Conservation (phyloP, 257 asterid species). For the Solanum tarapatanum region DNA sequence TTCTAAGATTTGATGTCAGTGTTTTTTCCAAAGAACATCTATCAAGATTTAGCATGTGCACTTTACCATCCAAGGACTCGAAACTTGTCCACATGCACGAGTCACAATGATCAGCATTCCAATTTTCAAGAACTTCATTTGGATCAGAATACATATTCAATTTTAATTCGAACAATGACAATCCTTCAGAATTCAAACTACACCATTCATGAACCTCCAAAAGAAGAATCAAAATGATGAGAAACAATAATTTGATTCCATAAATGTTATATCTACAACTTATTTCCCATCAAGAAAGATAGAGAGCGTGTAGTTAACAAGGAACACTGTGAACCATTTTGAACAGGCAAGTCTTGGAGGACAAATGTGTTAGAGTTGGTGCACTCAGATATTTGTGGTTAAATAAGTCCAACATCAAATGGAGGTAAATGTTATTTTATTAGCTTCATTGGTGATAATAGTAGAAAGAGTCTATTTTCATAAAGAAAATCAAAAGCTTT, state of each 20-base stretch:
- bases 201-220: constrained; percentile 27
- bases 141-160: constrained; percentile 52
- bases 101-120: constrained; percentile 49
- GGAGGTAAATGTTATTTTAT: too few species aligned
- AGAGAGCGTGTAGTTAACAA: too few species aligned
- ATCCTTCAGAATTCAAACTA: constrained; percentile 57
- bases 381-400: too few species aligned
- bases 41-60: constrained; percentile 48
- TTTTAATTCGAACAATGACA: constrained; percentile 49
- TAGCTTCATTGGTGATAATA: too few species aligned
- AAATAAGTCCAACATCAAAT: too few species aligned
- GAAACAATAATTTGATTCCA: constrained; percentile 27
- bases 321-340: too few species aligned
- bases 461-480: too few species aligned
- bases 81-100: constrained; percentile 76
- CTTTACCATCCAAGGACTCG: constrained; percentile 49
- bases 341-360: too few species aligned
- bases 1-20: constrained; percentile 67
- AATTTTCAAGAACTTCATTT: constrained; percentile 43
- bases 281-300: constrained; percentile 20
- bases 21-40: constrained; percentile 50
- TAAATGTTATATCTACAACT: constrained; percentile 45
- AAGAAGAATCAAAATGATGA: constrained; percentile 28
- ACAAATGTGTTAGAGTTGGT: too few species aligned
- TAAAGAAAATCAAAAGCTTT: too few species aligned